These are phyloP conservation scores for Metarhizium anisopliae DNA, from an alignment of 2,329 filamentous ascomycete species.

Conservation along the genomic window DNA sequence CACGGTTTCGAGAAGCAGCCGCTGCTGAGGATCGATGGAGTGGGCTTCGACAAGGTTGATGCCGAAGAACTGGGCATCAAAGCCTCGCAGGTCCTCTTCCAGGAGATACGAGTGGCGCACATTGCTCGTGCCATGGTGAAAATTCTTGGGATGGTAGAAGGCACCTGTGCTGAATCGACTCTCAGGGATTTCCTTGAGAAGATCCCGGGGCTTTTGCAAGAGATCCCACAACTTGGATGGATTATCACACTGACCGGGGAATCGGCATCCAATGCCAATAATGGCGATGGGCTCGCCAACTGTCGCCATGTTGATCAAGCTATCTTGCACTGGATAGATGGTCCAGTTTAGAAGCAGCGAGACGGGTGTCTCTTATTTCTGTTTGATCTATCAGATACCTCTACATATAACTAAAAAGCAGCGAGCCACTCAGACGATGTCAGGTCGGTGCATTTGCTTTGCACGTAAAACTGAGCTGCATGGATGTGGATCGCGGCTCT, in stretches of 20 bases:
- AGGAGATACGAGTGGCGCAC: neutral
- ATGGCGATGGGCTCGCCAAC: slow-evolving; percentile 28
- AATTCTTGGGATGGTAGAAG: neutral
- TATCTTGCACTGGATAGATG: neutral
- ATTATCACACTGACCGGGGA: slow-evolving; percentile 23
- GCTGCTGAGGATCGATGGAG: slow-evolving; percentile 11
- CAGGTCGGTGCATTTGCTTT: no score
- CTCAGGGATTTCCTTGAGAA: slow-evolving; percentile 15
- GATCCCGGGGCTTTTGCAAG: slow-evolving; percentile 18
- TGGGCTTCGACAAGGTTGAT: neutral
- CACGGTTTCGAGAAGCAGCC: slow-evolving; percentile 26
- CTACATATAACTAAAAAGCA: no score
- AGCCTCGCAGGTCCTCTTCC: neutral
- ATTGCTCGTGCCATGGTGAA: neutral
- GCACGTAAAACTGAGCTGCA: no score
- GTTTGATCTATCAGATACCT: no score
- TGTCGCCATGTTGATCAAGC: no score
- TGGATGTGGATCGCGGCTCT: no score
- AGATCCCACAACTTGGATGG: slow-evolving; percentile 26
- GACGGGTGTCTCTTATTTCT: no score
- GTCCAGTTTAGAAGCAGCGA: no score
- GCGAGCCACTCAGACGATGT: no score
- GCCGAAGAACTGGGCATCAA: neutral
- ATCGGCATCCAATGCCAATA: slow-evolving; percentile 29
- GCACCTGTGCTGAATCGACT: neutral